Base-by-base conservation (phyloP, 73 alveolate genomes). In the Tetrahymena malaccensis region DNA sequence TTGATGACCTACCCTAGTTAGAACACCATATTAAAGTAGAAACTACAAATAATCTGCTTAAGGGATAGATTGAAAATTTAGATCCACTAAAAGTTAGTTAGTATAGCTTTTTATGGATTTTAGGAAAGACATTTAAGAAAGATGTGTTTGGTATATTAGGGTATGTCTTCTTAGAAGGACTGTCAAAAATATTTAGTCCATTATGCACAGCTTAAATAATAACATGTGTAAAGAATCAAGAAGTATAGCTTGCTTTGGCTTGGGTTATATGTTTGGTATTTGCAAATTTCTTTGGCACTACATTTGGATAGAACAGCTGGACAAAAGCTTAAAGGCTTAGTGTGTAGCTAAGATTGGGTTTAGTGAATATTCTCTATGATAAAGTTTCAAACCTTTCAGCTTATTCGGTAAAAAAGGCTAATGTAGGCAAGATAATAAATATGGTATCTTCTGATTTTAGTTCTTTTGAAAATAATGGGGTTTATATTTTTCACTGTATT, bases 381-480 rank as follows among this genome's bases (percentile, higher is more conserved):
- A 70, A 70, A 31, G 89, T 70, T n/a, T 70, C 89, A 27, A 70
- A n/a, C 13, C 56, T 94, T 22, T 85, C 95, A 33, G 50, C 93
- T 11, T 94, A 84, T 94, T 85, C 93, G 34, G 70, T 94, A 19
- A 94, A 85, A 37, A 94, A 94, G 43, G 57, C 93, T 25, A 94
- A 55, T 84, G 93, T 94, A 13, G 96, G 96, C 31, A 84, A 94
- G 12, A 84, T 94, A 3, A 94, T 94, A 94, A 94, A 94, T 85
- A 44, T 94, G 93, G 85, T 94, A 12, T 85, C 95, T 38, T 94
- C 95, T 37, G 96, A 94, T 85, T 85, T 94, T 4, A 94, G 93
- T 43, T 94, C 96, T 15, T 85, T 94, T 11, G 96, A 94, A 84
- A 85, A 85, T 94, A 94, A 94, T 94, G 93, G 57, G 27, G 93